Base-by-base conservation (phyloP, 2,329 filamentous ascomycete species). In the Fusarium sp. region DNA sequence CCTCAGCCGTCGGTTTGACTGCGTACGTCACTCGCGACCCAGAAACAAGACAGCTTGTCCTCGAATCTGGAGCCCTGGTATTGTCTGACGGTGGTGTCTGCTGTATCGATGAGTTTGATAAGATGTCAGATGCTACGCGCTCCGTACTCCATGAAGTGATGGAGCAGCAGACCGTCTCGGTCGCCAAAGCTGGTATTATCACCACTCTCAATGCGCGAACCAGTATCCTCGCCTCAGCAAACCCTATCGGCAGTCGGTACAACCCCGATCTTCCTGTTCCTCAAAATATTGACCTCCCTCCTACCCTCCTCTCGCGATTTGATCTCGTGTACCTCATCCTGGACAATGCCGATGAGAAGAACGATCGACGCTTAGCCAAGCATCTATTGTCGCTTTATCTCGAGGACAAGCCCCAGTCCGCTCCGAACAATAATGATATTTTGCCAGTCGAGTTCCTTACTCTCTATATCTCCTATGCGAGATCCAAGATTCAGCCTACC, bases 231-330 rank as follows among this genome's bases (percentile, higher is more conserved):
- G 96, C 96, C 21, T 98, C 95, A 16, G 96, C 96, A 82, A 99
- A 99, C 80, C 96, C 96, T 3, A 98, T 99, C 74, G 96, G 96
- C 77, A 97, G 94, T 84, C 95, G 97, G 80, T 99, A 99, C 85
- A 98, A 99, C 82, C 93, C 94, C 6, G 95, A 97, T 78, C 85
- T 99, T 29, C 95, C 96, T 1, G 96, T 99, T 19, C 96, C 96
- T 7, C 95, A 98, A 78, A 99, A 99, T 82, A 99, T 99, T 77
- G 96, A 99, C 79, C 89, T 99, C 14, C 96, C 96, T 2, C 96
- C 96, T 0, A 99, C 96, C 0, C 87, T 99, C 11, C 89, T 99
- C 58, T 98, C 95, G 10, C 92, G 96, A 86, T 99, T 99, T 80
- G 96, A 99, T 81, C 86, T 99, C 11, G 95, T 99, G 56, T 99